A percentile compares a stretch with the other conserved stretches of the same genome.
Evolutionary conservation across 495 filamentous ascomycete genomes (phyloP).

Genomic region (Xylaria nigripes): DNA sequence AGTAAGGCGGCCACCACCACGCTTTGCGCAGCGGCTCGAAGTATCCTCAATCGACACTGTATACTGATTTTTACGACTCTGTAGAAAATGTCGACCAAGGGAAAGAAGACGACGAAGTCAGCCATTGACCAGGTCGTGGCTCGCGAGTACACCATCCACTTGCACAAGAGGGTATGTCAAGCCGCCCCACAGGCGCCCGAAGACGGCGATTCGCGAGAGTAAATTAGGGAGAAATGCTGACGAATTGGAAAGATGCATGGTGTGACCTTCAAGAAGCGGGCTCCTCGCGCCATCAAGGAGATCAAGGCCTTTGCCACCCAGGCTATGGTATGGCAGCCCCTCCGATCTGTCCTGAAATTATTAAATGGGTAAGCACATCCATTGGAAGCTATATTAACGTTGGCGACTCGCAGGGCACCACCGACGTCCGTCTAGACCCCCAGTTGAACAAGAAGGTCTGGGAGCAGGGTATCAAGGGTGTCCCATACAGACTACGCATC

Average conservation of each 20-base stretch:
- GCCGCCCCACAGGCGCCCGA: conserved; percentile 21
- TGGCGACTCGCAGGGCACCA: conserved; percentile 62
- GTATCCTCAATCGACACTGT: not conserved
- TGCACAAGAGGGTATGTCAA: conserved; percentile 96
- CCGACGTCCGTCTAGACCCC: conserved; percentile 95
- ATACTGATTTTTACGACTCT: conserved; percentile 9
- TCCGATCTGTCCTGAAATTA: not conserved
- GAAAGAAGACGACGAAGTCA: conserved; percentile 66
- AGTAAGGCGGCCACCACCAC: conserved; percentile 18
- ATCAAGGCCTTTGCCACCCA: conserved; percentile 85
- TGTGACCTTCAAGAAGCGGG: conserved; percentile 98
- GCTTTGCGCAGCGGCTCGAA: conserved; percentile 1
- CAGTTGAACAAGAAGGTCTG: conserved; percentile 99
- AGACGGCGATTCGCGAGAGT: not conserved
- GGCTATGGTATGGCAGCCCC: conserved; percentile 74
- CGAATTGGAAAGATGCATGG: conserved; percentile 67
- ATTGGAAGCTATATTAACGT: conserved; percentile 10
- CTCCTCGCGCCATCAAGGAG: conserved; percentile 97
- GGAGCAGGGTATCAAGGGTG: conserved; percentile 97
- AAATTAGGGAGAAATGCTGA: conserved; percentile 16
- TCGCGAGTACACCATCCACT: conserved; percentile 99
- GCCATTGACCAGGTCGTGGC: conserved; percentile 97
- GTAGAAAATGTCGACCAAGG: conserved; percentile 64
- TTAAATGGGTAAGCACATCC: not conserved
- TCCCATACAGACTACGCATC: conserved; percentile 90